Evolutionary conservation across 148 eudicot genomes (phyloP).

Genomic region (Vaccinium darrowii): DNA sequence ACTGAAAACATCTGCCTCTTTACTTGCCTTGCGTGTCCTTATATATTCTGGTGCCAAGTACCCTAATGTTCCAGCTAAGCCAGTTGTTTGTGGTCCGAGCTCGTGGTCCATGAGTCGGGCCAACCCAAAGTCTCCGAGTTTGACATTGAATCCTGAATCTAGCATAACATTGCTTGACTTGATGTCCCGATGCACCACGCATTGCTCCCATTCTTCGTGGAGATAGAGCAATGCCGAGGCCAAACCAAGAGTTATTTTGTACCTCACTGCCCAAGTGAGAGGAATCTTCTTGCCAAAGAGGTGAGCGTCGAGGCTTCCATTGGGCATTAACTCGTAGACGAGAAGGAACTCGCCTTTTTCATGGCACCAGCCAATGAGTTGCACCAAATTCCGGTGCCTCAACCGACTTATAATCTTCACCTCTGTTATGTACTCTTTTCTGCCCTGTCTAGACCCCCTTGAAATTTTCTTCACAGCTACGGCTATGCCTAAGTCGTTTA

Average conservation of each 20-base stretch:
- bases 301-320: slow-evolving; percentile 45
- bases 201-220: slow-evolving; percentile 52
- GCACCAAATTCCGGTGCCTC: background rate
- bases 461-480: slow-evolving; percentile 31
- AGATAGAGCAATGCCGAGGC: background rate
- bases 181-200: slow-evolving; percentile 56
- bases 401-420: slow-evolving; percentile 31
- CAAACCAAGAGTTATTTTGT: slow-evolving; percentile 30
- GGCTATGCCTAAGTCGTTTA: background rate
- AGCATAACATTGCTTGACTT: slow-evolving; percentile 68
- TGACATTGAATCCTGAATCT: slow-evolving; percentile 49
- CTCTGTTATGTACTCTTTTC: slow-evolving; percentile 25
- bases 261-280: slow-evolving; percentile 40
- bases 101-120: slow-evolving; percentile 55
- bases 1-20: slow-evolving; percentile 50
- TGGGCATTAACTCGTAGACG: slow-evolving; percentile 9
- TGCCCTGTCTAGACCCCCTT: slow-evolving; percentile 30
- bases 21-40: slow-evolving; percentile 40
- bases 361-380: background rate
- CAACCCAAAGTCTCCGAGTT: slow-evolving; percentile 63
- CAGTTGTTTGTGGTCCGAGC: slow-evolving; percentile 42
- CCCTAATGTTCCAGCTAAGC: slow-evolving; percentile 53
- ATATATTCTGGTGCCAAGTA: slow-evolving; percentile 53
- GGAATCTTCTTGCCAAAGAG: slow-evolving; percentile 29
- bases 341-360: background rate